A percentile compares a stretch with the other conserved stretches of the same genome.
Evolutionary conservation across 371 early-diverging fungal species (phyloP).

Genomic region (Amoeboaphelidium occidentale): DNA sequence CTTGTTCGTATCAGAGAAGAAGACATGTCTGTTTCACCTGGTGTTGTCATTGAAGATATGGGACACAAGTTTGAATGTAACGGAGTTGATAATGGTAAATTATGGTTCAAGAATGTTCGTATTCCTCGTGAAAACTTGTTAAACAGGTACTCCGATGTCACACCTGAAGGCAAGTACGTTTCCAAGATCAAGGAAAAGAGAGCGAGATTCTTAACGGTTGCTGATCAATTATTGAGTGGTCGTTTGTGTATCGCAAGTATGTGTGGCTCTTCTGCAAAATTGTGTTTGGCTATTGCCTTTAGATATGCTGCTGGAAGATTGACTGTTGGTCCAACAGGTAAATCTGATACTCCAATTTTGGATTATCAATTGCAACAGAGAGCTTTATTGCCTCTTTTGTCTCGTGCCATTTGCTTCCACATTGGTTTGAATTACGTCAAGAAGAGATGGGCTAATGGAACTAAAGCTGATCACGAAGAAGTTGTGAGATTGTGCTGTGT

Average conservation of each 20-base stretch:
- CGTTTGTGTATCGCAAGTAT: constrained; percentile 37
- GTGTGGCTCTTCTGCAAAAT: constrained; percentile 6
- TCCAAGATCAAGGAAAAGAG: constrained; percentile 24
- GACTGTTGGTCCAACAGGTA: constrained; percentile 41
- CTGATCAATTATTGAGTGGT: constrained; percentile 40
- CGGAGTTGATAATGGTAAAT: constrained; percentile 38
- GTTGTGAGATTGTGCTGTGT: constrained; percentile 39
- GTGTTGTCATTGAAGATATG: constrained; percentile 41
- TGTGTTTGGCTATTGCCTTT: constrained; percentile 26
- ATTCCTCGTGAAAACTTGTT: constrained; percentile 35
- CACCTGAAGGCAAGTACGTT: constrained; percentile 24
- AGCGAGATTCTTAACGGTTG: constrained; percentile 37
- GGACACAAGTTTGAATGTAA: constrained; percentile 29
- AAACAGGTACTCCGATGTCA: constrained; percentile 36
- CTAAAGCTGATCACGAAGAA: constrained; percentile 20
- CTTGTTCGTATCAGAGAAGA: constrained; percentile 39
- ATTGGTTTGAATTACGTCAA: constrained; percentile 42
- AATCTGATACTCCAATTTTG: constrained; percentile 38
- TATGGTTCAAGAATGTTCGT: constrained; percentile 21
- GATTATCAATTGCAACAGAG: constrained; percentile 43
- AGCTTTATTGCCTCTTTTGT: constrained; percentile 35
- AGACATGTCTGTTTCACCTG: constrained; percentile 15
- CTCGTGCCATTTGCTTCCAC: constrained; percentile 29
- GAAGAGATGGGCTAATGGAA: constrained; percentile 24
- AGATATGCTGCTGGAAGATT: constrained; percentile 32